Conservation (phyloP, 192 early-diverging fungal genomes). For the Entomortierella beljakovae region DNA sequence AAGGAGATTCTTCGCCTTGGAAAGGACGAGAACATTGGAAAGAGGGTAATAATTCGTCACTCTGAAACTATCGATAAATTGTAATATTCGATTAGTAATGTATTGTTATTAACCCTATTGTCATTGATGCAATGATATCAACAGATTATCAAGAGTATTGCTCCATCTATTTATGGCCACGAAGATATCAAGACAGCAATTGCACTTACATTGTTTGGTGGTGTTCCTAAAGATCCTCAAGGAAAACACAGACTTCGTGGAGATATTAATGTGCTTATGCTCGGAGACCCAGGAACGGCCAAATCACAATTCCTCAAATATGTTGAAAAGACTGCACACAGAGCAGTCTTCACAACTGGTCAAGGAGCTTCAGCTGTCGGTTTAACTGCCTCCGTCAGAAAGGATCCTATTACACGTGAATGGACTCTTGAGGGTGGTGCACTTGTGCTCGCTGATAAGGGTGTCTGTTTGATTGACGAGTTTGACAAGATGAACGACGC, state of each 20-base stretch:
- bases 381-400: slow-evolving; percentile 85
- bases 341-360: slow-evolving; percentile 88
- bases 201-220: slow-evolving; percentile 95
- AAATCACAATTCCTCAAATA: slow-evolving; percentile 92
- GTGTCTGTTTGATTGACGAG: slow-evolving; percentile 90
- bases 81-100: not conserved
- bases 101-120: not conserved
- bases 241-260: slow-evolving; percentile 96
- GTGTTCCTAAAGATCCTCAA: slow-evolving; percentile 93
- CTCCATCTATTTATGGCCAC: slow-evolving; percentile 99
- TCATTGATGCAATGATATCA: not conserved
- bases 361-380: slow-evolving; percentile 90
- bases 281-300: slow-evolving; percentile 91
- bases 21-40: slow-evolving; percentile 82
- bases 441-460: slow-evolving; percentile 87
- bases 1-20: slow-evolving; percentile 79
- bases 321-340: slow-evolving; percentile 85
- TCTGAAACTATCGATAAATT: not conserved
- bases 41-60: too few species aligned
- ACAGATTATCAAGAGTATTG: slow-evolving; percentile 92
- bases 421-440: slow-evolving; percentile 94
- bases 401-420: slow-evolving; percentile 87
- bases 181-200: slow-evolving; percentile 96
- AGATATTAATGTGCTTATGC: slow-evolving; percentile 96
- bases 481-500: slow-evolving; percentile 94